Percentiles rank a stretch among this genome's conserved stretches.
Evolutionary conservation across 106 monocot species (phyloP).

Genomic region (Dendrobium huoshanense): DNA sequence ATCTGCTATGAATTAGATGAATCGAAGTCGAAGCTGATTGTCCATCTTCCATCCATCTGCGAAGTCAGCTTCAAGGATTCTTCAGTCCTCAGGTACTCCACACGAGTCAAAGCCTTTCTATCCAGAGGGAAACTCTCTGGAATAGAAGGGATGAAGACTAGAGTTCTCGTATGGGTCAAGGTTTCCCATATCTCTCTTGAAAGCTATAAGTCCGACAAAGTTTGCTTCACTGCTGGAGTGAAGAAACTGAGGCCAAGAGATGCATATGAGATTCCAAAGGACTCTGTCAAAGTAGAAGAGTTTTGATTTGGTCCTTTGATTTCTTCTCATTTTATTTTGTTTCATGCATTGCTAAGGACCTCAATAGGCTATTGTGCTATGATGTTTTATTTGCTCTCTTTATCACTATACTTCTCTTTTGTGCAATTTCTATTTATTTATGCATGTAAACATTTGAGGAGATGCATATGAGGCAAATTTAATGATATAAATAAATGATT

Average conservation of each 20-base stretch:
- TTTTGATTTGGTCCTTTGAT: conserved; percentile 22
- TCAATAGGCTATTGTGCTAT: not conserved
- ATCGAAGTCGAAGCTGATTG: conserved; percentile 55
- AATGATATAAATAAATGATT: too few relatives aligned
- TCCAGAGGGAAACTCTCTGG: conserved; percentile 79
- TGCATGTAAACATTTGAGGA: too few relatives aligned
- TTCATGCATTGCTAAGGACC: not conserved
- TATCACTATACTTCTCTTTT: too few relatives aligned
- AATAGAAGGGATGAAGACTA: conserved; percentile 98
- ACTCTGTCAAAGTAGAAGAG: conserved; percentile 62
- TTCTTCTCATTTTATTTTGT: not conserved
- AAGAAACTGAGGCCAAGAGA: conserved; percentile 84
- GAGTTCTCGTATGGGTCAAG: conserved; percentile 88
- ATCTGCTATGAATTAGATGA: conserved; percentile 84
- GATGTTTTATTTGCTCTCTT: too few relatives aligned
- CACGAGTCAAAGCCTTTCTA: conserved; percentile 71
- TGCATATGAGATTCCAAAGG: conserved; percentile 77
- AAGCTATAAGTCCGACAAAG: conserved; percentile 76
- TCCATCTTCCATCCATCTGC: conserved; percentile 65
- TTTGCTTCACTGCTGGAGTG: conserved; percentile 82
- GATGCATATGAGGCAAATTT: too few relatives aligned
- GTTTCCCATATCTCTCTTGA: conserved; percentile 70
- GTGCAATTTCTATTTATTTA: too few relatives aligned
- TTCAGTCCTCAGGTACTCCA: conserved; percentile 56
- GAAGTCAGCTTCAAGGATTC: conserved; percentile 94